These are phyloP conservation scores for Barnettozyma sucrosica DNA, from an alignment of 805 yeast genomes.

Conservation along the genomic window DNA sequence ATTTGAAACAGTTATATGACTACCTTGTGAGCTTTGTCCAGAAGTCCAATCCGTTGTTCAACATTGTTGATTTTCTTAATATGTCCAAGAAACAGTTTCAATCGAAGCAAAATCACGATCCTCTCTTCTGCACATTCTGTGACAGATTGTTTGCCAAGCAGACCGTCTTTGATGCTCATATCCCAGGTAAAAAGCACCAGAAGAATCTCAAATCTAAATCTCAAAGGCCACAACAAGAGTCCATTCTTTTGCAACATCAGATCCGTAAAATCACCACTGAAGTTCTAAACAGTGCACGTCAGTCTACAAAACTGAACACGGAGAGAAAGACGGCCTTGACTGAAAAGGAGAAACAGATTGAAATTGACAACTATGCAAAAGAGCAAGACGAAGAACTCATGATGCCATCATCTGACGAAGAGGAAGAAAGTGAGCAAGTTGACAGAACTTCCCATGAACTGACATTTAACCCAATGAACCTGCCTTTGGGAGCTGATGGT, in stretches of 20 bases:
- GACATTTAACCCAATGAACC: conserved; percentile 41
- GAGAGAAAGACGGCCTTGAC: conserved; percentile 67
- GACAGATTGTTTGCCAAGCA: conserved; percentile 54
- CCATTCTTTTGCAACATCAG: conserved; percentile 32
- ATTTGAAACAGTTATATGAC: conserved; percentile 37
- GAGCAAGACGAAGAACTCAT: conserved; percentile 20
- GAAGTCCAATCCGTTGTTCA: conserved; percentile 44
- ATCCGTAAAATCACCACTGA: conserved; percentile 29
- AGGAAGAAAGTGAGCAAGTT: conserved; percentile 15
- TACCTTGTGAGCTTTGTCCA: conserved; percentile 47
- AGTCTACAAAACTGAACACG: conserved; percentile 50
- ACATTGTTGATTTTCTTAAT: conserved; percentile 29
- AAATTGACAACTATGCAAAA: conserved; percentile 15
- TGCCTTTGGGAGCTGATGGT: conserved; percentile 86
- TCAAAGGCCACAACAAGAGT: not conserved
- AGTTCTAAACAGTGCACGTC: conserved; percentile 27
- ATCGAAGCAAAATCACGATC: conserved; percentile 15
- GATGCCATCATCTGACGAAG: conserved; percentile 24
- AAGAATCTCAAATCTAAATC: conserved; percentile 34
- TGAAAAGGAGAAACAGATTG: conserved; percentile 40
- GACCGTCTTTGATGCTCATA: conserved; percentile 64
- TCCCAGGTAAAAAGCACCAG: conserved; percentile 69
- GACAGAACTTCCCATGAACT: conserved; percentile 20
- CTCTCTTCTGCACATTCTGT: conserved; percentile 58
- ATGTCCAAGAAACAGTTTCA: conserved; percentile 15